Base-by-base conservation (phyloP, 306 rosid species). In the Cucurbita moschata region DNA sequence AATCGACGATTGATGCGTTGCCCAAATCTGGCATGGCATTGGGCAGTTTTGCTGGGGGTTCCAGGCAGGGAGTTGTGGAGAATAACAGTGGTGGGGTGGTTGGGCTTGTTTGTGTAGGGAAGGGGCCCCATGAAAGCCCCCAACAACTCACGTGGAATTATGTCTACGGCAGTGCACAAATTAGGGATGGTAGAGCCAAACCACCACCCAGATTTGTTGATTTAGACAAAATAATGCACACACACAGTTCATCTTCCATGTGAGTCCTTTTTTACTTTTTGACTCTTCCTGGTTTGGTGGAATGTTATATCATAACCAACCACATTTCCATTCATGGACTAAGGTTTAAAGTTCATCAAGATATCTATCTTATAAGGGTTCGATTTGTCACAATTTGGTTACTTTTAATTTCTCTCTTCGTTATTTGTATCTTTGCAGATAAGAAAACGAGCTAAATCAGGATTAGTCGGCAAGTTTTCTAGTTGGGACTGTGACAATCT, bases 221-320 rank as follows among this genome's bases (percentile, higher is more conserved):
- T 62, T 65, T 40, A 10, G 6, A 49, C 39, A 44, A 44, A 46
- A 46, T 67, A 67, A 67, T 67, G 72, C 54, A 11, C 11, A 23
- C 55, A 10, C 11, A 23, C 55, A 10, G 39, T 44, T 67, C 9
- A 13, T 67, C 39, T 46, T 42, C 35, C 47, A 15, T 61, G 4
- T 61, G 42, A 61, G 26, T 26, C 26, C 26, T 26, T 26, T 68
- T 68, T 68, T 68, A 46, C 73, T 68, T 68, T 68, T 12, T 23
- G 73, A 47, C 39, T 44, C 56, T 23, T 46, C 40, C 47, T 68
- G 26, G 73, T 46, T 68, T 46, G 73, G 73, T 68, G 56, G 19
- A 23, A 46, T 23, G 73, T 68, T 68, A 3, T 46, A 46, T 68
- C 73, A 68, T 47, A 26, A 68, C 73, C 73, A 68, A 68, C 73